Conservation (phyloP, 768 basidiomycete species). For the Russula sp. region DNA sequence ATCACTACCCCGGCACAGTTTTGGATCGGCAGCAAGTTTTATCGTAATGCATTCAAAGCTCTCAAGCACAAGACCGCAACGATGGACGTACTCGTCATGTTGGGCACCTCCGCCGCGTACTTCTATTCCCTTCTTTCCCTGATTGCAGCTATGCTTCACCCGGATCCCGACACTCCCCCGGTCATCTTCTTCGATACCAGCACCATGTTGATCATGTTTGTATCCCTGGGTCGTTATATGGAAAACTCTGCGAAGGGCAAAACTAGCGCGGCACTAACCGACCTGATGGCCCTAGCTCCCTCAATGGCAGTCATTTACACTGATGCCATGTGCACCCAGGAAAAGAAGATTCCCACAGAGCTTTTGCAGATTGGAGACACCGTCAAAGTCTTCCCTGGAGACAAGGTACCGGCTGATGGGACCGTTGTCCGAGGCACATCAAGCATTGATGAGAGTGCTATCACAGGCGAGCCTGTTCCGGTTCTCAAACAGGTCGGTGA, state of each 20-base stretch:
- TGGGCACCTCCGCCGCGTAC: slow-evolving; percentile 93
- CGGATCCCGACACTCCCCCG: slow-evolving; percentile 64
- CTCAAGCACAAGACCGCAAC: slow-evolving; percentile 85
- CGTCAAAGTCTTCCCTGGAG: slow-evolving; percentile 91
- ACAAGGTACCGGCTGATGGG: slow-evolving; percentile 95
- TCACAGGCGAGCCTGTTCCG: slow-evolving; percentile 91
- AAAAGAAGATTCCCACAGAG: slow-evolving; percentile 90
- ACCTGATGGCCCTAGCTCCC: slow-evolving; percentile 91
- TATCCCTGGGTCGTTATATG: slow-evolving; percentile 89
- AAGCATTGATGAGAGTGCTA: slow-evolving; percentile 90
- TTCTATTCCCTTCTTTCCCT: slow-evolving; percentile 77
- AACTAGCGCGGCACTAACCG: slow-evolving; percentile 93
- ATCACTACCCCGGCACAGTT: slow-evolving; percentile 91
- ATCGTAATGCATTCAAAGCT: slow-evolving; percentile 84
- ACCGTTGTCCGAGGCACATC: slow-evolving; percentile 81
- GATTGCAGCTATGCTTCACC: slow-evolving; percentile 55
- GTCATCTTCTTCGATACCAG: slow-evolving; percentile 97
- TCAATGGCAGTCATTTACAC: slow-evolving; percentile 95
- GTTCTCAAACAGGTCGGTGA: slow-evolving; percentile 80
- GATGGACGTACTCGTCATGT: slow-evolving; percentile 96
- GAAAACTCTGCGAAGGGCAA: slow-evolving; percentile 97
- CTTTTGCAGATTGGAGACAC: slow-evolving; percentile 91
- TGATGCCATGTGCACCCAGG: slow-evolving; percentile 72
- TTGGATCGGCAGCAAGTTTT: slow-evolving; percentile 84
- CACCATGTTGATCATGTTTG: slow-evolving; percentile 97